phyloP scores from a whole-genome alignment of 75 land plant genomes.

The Sequoiadendron giganteum region DNA sequence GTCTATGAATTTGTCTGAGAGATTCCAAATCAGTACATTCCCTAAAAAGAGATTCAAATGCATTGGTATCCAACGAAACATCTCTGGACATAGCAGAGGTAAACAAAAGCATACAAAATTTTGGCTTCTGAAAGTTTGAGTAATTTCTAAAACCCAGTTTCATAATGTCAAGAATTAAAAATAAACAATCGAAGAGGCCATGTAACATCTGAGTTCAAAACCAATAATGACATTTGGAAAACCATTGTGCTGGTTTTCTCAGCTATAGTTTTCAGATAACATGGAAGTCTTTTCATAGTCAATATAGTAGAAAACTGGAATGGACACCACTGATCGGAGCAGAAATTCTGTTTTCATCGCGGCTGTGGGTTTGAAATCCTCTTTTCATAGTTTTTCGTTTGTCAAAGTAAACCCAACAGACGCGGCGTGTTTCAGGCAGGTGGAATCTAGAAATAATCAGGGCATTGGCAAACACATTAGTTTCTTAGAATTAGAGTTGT shows the following conservation, averaged over 20 bases:
- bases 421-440: too few relatives aligned
- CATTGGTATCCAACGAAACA: not conserved
- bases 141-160: not conserved
- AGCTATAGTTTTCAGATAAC: not conserved
- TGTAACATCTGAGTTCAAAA: not conserved
- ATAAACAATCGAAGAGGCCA: not conserved
- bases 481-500: too few relatives aligned
- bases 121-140: not conserved
- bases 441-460: too few relatives aligned
- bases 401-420: too few relatives aligned
- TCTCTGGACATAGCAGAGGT: not conserved
- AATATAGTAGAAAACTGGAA: too few relatives aligned
- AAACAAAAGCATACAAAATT: not conserved
- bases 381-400: too few relatives aligned
- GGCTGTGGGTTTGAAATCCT: too few relatives aligned
- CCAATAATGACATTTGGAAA: not conserved
- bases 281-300: not conserved
- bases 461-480: too few relatives aligned
- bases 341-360: too few relatives aligned
- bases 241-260: not conserved
- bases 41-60: not conserved
- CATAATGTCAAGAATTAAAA: not conserved
- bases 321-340: too few relatives aligned
- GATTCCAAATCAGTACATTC: slow-evolving; percentile 18
- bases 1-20: slow-evolving; percentile 22